These are phyloP conservation scores for Galeopsis tetrahit DNA, from an alignment of 257 asterid genomes.

Conservation along the genomic window DNA sequence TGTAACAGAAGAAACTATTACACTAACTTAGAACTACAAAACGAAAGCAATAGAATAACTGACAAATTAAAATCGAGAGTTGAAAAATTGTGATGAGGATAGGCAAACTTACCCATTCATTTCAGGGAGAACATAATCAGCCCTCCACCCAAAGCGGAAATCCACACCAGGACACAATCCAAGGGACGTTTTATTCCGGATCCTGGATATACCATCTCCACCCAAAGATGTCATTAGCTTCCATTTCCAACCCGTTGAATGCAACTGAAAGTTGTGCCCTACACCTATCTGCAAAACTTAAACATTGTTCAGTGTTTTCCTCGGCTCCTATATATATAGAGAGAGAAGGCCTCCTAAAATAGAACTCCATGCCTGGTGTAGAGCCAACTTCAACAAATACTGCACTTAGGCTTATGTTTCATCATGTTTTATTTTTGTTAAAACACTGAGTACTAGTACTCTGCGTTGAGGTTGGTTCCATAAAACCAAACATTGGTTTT, in stretches of 20 bases:
- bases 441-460: not conserved
- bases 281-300: slow-evolving; percentile 76
- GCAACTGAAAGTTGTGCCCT: slow-evolving; percentile 91
- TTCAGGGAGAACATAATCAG: slow-evolving; percentile 93
- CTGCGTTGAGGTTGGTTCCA: not conserved
- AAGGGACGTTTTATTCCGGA: slow-evolving; percentile 84
- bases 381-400: not conserved
- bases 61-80: slow-evolving; percentile 6
- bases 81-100: not conserved
- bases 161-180: slow-evolving; percentile 91
- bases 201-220: slow-evolving; percentile 82
- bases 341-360: not conserved
- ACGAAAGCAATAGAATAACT: slow-evolving; percentile 2
- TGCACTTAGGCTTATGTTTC: not conserved
- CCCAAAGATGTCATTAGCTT: slow-evolving; percentile 84
- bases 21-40: not conserved
- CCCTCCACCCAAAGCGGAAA: slow-evolving; percentile 96
- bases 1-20: not conserved
- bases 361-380: not conserved
- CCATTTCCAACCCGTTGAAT: slow-evolving; percentile 99
- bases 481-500: not conserved
- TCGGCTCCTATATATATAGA: not conserved
- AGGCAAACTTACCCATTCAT: slow-evolving; percentile 70
- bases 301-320: not conserved
- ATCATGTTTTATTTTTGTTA: not conserved